These are phyloP conservation scores for Avena atlantica DNA, from an alignment of 176 grass and related monocot species.

Conservation along the genomic window DNA sequence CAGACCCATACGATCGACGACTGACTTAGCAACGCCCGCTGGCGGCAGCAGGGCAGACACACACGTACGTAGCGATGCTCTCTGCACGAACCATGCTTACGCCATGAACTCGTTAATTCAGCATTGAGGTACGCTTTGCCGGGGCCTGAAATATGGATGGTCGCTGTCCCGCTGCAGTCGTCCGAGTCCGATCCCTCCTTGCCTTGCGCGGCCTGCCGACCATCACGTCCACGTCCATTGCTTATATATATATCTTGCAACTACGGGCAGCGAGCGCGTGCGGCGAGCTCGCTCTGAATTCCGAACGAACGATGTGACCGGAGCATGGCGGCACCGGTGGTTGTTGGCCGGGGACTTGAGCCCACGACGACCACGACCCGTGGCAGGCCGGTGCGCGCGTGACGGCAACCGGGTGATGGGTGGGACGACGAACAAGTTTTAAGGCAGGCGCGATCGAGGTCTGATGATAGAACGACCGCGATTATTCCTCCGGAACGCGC, in stretches of 20 bases:
- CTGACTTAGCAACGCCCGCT: background rate
- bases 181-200: background rate
- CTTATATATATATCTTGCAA: conserved; percentile 6
- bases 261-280: background rate
- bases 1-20: background rate
- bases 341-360: background rate
- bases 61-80: background rate
- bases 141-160: background rate
- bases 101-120: background rate
- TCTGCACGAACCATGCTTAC: background rate
- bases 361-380: background rate
- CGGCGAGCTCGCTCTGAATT: background rate
- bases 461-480: background rate
- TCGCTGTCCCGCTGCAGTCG: background rate
- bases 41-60: background rate
- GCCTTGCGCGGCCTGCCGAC: conserved; percentile 24
- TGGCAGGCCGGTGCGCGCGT: background rate
- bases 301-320: conserved; percentile 17
- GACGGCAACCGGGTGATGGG: background rate
- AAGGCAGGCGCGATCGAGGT: no score
- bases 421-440: no score
- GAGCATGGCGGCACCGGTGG: background rate
- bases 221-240: conserved; percentile 7
- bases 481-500: background rate
- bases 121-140: background rate